Evolutionary conservation across 306 rosid species (phyloP).

Genomic region (Casuarina cunninghamiana): DNA sequence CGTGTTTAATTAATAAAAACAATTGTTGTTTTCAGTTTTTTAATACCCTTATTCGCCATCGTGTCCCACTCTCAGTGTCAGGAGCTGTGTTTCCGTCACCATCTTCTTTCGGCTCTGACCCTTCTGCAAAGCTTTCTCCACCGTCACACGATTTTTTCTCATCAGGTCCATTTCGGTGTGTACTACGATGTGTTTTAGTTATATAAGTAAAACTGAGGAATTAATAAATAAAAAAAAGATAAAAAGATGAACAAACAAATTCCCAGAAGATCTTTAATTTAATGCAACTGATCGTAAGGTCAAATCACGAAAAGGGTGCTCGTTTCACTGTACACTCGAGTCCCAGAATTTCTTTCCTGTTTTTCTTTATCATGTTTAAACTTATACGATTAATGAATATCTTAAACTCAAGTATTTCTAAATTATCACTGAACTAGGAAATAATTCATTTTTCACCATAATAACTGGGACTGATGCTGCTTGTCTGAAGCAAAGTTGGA

Average conservation of each 20-base stretch:
- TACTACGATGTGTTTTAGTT: no score
- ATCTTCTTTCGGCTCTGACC: constrained; percentile 60
- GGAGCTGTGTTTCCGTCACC: constrained; percentile 31
- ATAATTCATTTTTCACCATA: no score
- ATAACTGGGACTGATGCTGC: no score
- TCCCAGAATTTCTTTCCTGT: no score
- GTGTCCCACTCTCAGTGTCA: constrained; percentile 10
- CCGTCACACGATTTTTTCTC: constrained; percentile 14
- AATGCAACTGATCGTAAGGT: background rate
- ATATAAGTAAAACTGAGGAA: background rate
- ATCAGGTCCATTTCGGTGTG: background rate
- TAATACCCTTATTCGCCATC: constrained; percentile 8
- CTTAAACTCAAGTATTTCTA: no score
- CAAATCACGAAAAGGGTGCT: no score
- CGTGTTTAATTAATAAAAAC: background rate
- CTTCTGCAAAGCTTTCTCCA: constrained; percentile 17
- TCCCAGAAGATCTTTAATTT: background rate
- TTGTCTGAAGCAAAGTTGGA: no score
- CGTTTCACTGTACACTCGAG: no score
- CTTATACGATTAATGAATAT: no score
- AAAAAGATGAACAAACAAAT: background rate
- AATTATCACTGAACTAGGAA: no score
- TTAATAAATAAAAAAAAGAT: background rate
- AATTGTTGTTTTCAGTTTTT: background rate
- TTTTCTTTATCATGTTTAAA: no score